phyloP scores from a whole-genome alignment of 2,329 filamentous ascomycete species.

The Pyrenophora teres region DNA sequence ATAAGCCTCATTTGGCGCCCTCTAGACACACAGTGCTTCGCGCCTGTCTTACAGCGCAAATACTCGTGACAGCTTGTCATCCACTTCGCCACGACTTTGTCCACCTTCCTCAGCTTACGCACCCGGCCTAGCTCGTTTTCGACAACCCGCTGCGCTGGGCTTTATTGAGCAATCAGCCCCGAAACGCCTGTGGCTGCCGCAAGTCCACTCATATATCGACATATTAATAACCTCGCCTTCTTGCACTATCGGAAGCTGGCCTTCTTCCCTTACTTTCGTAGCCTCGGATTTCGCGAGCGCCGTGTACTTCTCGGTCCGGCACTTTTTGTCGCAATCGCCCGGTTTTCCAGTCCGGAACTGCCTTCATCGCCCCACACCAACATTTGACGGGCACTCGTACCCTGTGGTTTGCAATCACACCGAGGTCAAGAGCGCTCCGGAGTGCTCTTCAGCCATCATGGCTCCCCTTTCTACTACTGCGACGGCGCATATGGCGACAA shows the following conservation, averaged over 20 bases:
- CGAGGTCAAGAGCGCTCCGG: slow-evolving; percentile 6
- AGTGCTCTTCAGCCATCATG: slow-evolving; percentile 24
- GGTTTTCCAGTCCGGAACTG: slow-evolving; percentile 19
- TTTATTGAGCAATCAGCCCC: slow-evolving; percentile 18
- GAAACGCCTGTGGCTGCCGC: slow-evolving; percentile 19
- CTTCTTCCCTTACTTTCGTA: slow-evolving; percentile 27
- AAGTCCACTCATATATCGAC: slow-evolving; percentile 14
- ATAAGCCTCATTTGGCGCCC: background rate
- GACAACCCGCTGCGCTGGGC: slow-evolving; percentile 19
- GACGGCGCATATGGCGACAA: slow-evolving; percentile 74
- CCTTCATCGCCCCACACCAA: slow-evolving; percentile 18
- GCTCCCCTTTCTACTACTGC: slow-evolving; percentile 29
- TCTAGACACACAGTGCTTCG: background rate
- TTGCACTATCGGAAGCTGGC: slow-evolving; percentile 37
- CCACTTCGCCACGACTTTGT: slow-evolving; percentile 18
- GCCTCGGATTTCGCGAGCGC: slow-evolving; percentile 3
- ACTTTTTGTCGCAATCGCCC: background rate
- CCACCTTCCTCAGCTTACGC: slow-evolving; percentile 27
- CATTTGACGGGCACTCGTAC: slow-evolving; percentile 2
- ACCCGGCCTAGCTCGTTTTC: slow-evolving; percentile 18
- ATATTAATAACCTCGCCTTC: slow-evolving; percentile 32
- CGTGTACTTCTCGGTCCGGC: no score
- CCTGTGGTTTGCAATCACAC: slow-evolving; percentile 1
- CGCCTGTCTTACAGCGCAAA: slow-evolving; percentile 1
- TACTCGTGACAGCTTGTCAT: slow-evolving; percentile 8